Percentiles rank a stretch among this genome's conserved stretches.
These are phyloP conservation scores for Xylariaceae sp. DNA, from an alignment of 2,329 filamentous ascomycete genomes.

Conservation along the genomic window DNA sequence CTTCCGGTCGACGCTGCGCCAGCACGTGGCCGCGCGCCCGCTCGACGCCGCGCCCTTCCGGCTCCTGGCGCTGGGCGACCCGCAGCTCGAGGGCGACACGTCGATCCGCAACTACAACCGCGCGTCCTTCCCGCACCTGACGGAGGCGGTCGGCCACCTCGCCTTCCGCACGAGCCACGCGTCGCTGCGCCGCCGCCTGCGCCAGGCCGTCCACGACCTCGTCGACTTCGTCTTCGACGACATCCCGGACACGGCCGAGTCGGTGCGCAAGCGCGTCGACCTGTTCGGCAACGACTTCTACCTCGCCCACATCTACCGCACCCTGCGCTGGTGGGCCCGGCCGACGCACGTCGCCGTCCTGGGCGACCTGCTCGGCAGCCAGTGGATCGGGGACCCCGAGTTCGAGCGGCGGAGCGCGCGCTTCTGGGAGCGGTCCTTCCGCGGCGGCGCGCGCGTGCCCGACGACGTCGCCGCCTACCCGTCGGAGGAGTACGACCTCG, in stretches of 20 bases:
- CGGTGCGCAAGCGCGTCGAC: slow-evolving; percentile 72
- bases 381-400: slow-evolving; percentile 85
- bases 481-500: slow-evolving; percentile 39
- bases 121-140: slow-evolving; percentile 46
- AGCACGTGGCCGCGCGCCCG: slow-evolving; percentile 22
- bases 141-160: slow-evolving; percentile 37
- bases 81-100: slow-evolving; percentile 87
- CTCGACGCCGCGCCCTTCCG: slow-evolving; percentile 62
- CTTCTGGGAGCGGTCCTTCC: slow-evolving; percentile 77
- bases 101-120: slow-evolving; percentile 59
- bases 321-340: slow-evolving; percentile 70
- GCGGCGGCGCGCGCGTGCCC: slow-evolving; percentile 55
- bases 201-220: slow-evolving; percentile 48
- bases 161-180: slow-evolving; percentile 38
- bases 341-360: slow-evolving; percentile 86
- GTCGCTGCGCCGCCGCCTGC: slow-evolving; percentile 44
- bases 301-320: slow-evolving; percentile 84
- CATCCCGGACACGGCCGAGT: slow-evolving; percentile 57
- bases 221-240: slow-evolving; percentile 61
- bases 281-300: slow-evolving; percentile 92
- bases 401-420: slow-evolving; percentile 65
- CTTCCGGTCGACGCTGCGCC: slow-evolving; percentile 30
- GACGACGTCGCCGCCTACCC: slow-evolving; percentile 46
- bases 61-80: slow-evolving; percentile 81
- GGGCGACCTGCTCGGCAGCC: slow-evolving; percentile 86